Evolutionary conservation across 768 basidiomycete species (phyloP).

Genomic region (Lyophyllum decastes): DNA sequence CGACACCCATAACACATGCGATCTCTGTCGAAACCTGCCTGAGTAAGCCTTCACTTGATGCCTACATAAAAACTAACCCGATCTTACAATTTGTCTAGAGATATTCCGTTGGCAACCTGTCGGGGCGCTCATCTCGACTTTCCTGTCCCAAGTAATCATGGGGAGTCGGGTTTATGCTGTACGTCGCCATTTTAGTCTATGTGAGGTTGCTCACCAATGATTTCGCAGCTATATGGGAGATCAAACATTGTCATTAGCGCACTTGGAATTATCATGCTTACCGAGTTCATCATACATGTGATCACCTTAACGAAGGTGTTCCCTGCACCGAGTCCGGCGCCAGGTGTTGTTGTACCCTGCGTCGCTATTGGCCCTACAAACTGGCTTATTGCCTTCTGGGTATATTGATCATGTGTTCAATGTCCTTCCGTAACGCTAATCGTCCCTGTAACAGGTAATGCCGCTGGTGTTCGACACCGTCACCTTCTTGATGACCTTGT

Average conservation of each 20-base stretch:
- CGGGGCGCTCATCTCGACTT: slow-evolving; percentile 24
- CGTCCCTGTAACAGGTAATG: background rate
- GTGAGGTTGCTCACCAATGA: background rate
- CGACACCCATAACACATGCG: slow-evolving; percentile 16
- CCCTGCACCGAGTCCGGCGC: slow-evolving; percentile 11
- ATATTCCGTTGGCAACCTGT: slow-evolving; percentile 25
- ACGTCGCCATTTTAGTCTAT: background rate
- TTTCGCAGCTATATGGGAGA: slow-evolving; percentile 19
- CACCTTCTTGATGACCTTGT: slow-evolving; percentile 15
- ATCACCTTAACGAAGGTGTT: slow-evolving; percentile 19
- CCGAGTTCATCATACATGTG: slow-evolving; percentile 16
- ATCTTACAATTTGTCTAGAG: slow-evolving; percentile 9
- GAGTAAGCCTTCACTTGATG: slow-evolving; percentile 7
- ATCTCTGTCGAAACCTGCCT: slow-evolving; percentile 17
- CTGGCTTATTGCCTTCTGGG: slow-evolving; percentile 26
- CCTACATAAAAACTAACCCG: too few relatives aligned
- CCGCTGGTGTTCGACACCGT: slow-evolving; percentile 17
- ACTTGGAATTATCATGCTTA: slow-evolving; percentile 13
- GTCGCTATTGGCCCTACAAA: slow-evolving; percentile 22
- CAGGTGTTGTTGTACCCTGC: slow-evolving; percentile 19
- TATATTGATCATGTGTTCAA: slow-evolving; percentile 1
- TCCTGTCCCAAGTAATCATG: slow-evolving; percentile 25
- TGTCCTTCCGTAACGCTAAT: background rate
- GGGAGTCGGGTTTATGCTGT: slow-evolving; percentile 26
- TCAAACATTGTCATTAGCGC: slow-evolving; percentile 13